Percentiles rank a stretch among this genome's conserved stretches.
These are phyloP conservation scores for Fusarium pininemorale DNA, from an alignment of 2,329 filamentous ascomycete genomes.

Conservation along the genomic window DNA sequence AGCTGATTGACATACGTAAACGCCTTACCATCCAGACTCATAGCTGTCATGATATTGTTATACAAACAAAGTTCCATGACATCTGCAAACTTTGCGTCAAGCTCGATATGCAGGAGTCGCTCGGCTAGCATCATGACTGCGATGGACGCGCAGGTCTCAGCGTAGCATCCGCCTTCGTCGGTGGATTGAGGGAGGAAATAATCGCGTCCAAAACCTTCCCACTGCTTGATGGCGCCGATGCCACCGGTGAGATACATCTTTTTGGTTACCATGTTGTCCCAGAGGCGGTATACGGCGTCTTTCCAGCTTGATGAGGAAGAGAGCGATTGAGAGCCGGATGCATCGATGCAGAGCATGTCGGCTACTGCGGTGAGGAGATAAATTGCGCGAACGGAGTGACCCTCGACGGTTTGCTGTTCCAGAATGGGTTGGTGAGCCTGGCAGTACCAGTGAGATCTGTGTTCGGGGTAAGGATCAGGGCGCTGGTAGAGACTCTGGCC, in stretches of 20 bases:
- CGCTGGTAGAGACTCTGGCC: slow-evolving; percentile 58
- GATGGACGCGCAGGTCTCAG: slow-evolving; percentile 28
- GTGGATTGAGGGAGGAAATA: slow-evolving; percentile 31
- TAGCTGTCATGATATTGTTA: slow-evolving; percentile 67
- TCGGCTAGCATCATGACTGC: slow-evolving; percentile 70
- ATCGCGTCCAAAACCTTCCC: slow-evolving; percentile 34
- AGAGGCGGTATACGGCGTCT: slow-evolving; percentile 57
- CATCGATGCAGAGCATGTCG: slow-evolving; percentile 54
- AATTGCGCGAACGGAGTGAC: slow-evolving; percentile 68
- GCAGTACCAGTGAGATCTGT: slow-evolving; percentile 58
- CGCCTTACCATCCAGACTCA: slow-evolving; percentile 63
- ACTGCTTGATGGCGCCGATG: slow-evolving; percentile 58
- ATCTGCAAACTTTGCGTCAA: slow-evolving; percentile 64
- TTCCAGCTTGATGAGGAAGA: slow-evolving; percentile 41
- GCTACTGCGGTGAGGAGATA: slow-evolving; percentile 68
- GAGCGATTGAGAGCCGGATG: not conserved
- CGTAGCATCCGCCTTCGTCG: slow-evolving; percentile 27
- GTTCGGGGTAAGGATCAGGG: slow-evolving; percentile 58
- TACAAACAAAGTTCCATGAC: slow-evolving; percentile 70
- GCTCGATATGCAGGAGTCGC: slow-evolving; percentile 61
- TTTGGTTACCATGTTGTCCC: slow-evolving; percentile 66
- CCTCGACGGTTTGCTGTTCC: slow-evolving; percentile 53
- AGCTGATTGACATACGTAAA: slow-evolving; percentile 73
- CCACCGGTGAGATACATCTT: slow-evolving; percentile 71
- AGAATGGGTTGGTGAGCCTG: slow-evolving; percentile 65